Evolutionary conservation across 371 early-diverging fungal species (phyloP).

Genomic region (Lichtheimia ramosa): DNA sequence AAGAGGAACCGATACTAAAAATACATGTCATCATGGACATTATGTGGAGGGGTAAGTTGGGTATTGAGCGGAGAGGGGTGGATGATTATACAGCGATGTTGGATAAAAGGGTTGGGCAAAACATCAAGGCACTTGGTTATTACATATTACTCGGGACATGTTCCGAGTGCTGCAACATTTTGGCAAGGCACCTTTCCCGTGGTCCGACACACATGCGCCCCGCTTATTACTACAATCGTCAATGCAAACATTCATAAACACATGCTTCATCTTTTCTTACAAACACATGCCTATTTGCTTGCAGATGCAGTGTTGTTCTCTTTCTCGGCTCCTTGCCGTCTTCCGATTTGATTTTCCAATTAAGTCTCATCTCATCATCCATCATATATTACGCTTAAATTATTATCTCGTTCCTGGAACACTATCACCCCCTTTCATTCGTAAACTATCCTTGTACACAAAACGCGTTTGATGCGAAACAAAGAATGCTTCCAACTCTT

Average conservation of each 20-base stretch:
- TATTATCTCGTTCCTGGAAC: too few species aligned
- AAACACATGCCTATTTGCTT: not conserved
- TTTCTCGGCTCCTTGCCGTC: too few species aligned
- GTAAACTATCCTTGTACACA: too few species aligned
- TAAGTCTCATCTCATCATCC: too few species aligned
- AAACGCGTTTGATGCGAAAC: too few species aligned
- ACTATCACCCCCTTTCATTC: too few species aligned
- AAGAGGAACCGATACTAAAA: not conserved
- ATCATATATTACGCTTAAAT: too few species aligned
- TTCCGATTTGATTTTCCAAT: too few species aligned
- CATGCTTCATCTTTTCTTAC: not conserved
- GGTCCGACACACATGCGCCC: too few species aligned
- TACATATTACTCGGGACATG: not conserved
- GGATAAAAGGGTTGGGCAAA: slow-evolving; percentile 1
- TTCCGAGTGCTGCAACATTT: slow-evolving; percentile 4
- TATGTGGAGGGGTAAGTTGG: not conserved
- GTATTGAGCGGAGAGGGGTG: not conserved
- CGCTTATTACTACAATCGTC: not conserved
- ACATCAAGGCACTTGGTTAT: slow-evolving; percentile 2
- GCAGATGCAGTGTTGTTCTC: too few species aligned
- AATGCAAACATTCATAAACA: not conserved
- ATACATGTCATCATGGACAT: not conserved
- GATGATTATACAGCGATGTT: not conserved
- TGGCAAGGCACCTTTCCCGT: not conserved
- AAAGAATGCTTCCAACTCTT: too few species aligned